Percentiles rank a stretch among this genome's conserved stretches.
phyloP scores from a whole-genome alignment of 345 rosid genomes.

The Populus deltoides region DNA sequence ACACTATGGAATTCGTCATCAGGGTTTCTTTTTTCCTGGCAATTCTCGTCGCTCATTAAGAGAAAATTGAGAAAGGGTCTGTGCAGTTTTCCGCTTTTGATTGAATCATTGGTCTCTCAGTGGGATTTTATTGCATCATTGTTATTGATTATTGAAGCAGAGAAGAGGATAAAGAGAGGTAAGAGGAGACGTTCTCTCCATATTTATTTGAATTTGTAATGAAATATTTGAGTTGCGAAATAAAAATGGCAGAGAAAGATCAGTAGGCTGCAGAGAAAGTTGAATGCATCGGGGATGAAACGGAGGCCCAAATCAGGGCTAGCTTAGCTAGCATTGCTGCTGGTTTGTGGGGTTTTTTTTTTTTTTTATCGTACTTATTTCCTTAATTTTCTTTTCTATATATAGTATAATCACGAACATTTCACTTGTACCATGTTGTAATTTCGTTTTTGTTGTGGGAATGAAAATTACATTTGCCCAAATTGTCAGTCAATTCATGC shows the following conservation, averaged over 20 bases:
- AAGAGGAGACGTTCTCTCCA: constrained; percentile 49
- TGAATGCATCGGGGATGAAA: constrained; percentile 59
- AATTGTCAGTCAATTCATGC: neutral
- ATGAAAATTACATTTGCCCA: neutral
- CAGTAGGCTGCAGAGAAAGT: constrained; percentile 47
- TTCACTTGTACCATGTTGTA: constrained; percentile 39
- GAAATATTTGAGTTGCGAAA: constrained; percentile 43
- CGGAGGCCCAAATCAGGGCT: constrained; percentile 18
- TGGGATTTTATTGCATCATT: constrained; percentile 9
- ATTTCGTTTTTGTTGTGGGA: neutral
- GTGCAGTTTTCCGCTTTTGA: neutral
- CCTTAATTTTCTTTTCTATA: constrained; percentile 14
- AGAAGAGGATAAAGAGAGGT: constrained; percentile 29
- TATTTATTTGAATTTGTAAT: constrained; percentile 53
- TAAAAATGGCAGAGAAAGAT: constrained; percentile 39
- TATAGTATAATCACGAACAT: constrained; percentile 44
- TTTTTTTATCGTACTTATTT: constrained; percentile 7
- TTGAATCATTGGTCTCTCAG: neutral
- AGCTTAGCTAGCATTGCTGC: constrained; percentile 21
- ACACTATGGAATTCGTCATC: constrained; percentile 6
- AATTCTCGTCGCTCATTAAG: constrained; percentile 49
- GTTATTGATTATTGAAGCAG: constrained; percentile 2
- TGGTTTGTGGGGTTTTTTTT: constrained; percentile 35
- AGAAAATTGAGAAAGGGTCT: constrained; percentile 6
- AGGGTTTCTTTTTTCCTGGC: constrained; percentile 28